Conservation (phyloP, 2,329 filamentous ascomycete genomes). For the Sporothrix inflata region DNA sequence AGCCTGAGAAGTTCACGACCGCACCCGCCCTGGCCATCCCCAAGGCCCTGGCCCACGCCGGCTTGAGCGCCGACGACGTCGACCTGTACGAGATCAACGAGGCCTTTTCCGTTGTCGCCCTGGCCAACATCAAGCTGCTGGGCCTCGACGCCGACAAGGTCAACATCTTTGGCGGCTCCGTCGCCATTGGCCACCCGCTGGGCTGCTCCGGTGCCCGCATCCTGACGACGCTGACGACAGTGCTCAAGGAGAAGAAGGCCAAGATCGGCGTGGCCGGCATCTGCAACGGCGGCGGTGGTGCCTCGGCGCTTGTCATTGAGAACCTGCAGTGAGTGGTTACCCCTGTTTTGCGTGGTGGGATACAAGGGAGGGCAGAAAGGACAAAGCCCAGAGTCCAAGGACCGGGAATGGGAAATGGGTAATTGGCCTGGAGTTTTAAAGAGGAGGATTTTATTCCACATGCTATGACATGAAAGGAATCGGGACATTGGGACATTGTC, state of each 20-base stretch:
- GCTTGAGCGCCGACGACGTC: constrained; percentile 73
- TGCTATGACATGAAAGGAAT: constrained; percentile 2
- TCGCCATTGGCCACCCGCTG: constrained; percentile 93
- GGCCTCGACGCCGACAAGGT: constrained; percentile 80
- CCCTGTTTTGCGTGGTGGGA: background rate
- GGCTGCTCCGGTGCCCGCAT: constrained; percentile 94
- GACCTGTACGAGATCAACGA: constrained; percentile 99
- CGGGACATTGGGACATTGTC: background rate
- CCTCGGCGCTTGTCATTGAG: constrained; percentile 91
- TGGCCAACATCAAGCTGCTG: constrained; percentile 95
- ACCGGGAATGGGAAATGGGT: background rate
- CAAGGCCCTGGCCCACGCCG: constrained; percentile 95
- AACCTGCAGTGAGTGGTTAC: constrained; percentile 55
- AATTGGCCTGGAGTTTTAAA: background rate
- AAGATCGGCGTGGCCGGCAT: constrained; percentile 95
- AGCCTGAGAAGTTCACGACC: constrained; percentile 94
- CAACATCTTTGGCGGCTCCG: constrained; percentile 92
- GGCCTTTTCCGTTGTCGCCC: constrained; percentile 93
- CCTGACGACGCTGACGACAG: constrained; percentile 83
- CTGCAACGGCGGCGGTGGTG: constrained; percentile 97
- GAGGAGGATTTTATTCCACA: constrained; percentile 2
- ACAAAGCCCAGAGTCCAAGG: background rate
- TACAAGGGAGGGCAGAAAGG: background rate
- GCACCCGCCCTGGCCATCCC: constrained; percentile 92
- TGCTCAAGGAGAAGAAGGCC: constrained; percentile 85